Evolutionary conservation across 2,329 filamentous ascomycete species (phyloP), one percentile per base, ranked within the genome.

Genomic region (Fusarium paranaense): DNA sequence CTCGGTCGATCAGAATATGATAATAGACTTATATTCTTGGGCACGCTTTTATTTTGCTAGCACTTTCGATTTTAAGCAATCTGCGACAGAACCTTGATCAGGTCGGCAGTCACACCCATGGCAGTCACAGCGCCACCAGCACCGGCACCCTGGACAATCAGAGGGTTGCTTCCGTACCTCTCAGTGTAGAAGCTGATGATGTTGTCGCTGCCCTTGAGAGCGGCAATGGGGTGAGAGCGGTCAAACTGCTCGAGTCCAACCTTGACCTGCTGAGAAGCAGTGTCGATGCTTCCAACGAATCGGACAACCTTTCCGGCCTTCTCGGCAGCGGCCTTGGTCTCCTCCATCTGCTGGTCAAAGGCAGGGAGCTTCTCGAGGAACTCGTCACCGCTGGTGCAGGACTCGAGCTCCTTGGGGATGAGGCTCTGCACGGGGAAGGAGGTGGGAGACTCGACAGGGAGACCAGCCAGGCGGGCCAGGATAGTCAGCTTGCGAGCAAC

Each of bases 101-200:
- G 85, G 86, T 99, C 97, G 57, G 91, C 91, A n/a, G 95, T 95
- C 56, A 99, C 96, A 69, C 97, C 97, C 96, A 98, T 98, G 32
- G 97, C 97, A 37, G 97, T 99, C 62, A 98, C 95, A 52, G 98
- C 95, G 74, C 94, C 95, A 78, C 97, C 97, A 30, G 97, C 97
- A 70, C 95, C 97, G 38, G 95, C 95, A 69, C 97, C 97, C 86
- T 98, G 96, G 73, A 99, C 91, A 81, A 98, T 98, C 72, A 99
- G 87, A 50, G 97, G 95, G 84, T 96, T 97, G 81, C 87, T 89
- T 67, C 95, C 95, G 81, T 99, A 99, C 79, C 97, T 90, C 88
- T 97, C 93, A 7, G 97, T 99, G 85, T 98, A 97, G 87, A 99
- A 98, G 87, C 93, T 97, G 81, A 99, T 98, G 82, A 99, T 97